A percentile compares a stretch with the other conserved stretches of the same genome.
These are phyloP conservation scores for Rhodomyrtus psidioides DNA, from an alignment of 441 rosid species.

Conservation along the genomic window DNA sequence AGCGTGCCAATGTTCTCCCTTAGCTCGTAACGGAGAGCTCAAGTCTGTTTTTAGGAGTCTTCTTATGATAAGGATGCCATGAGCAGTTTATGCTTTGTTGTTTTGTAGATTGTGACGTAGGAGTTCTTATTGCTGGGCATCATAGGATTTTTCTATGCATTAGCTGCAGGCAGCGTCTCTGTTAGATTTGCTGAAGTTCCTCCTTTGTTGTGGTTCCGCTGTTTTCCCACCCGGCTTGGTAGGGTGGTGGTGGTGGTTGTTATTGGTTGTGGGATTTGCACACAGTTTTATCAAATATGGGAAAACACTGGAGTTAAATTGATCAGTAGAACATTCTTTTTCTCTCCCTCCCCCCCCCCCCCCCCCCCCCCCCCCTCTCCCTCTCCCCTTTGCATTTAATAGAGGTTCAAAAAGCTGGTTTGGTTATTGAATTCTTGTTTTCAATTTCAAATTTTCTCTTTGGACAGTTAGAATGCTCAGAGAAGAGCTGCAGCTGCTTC, in stretches of 20 bases:
- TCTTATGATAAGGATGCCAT: not conserved
- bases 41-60: not conserved
- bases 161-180: not conserved
- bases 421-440: not conserved
- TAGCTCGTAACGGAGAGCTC: not conserved
- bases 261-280: not conserved
- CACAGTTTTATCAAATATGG: not conserved
- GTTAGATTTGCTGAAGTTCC: not conserved
- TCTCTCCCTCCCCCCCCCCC: not conserved
- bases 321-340: not conserved
- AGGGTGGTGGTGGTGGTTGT: not conserved
- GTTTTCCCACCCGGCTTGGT: not conserved
- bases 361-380: not conserved
- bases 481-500: constrained; percentile 94
- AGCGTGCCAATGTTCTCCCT: not conserved
- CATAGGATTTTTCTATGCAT: not conserved
- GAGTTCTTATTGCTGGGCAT: not conserved
- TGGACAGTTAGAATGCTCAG: constrained; percentile 80
- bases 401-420: not conserved
- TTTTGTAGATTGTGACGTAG: not conserved
- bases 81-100: not conserved
- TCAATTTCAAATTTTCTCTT: not conserved
- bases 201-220: not conserved
- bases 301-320: not conserved
- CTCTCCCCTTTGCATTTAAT: not conserved